Evolutionary conservation across 495 filamentous ascomycete genomes (phyloP), one percentile per base, ranked within the genome.

Genomic region (Trichocladium uniseriatum): DNA sequence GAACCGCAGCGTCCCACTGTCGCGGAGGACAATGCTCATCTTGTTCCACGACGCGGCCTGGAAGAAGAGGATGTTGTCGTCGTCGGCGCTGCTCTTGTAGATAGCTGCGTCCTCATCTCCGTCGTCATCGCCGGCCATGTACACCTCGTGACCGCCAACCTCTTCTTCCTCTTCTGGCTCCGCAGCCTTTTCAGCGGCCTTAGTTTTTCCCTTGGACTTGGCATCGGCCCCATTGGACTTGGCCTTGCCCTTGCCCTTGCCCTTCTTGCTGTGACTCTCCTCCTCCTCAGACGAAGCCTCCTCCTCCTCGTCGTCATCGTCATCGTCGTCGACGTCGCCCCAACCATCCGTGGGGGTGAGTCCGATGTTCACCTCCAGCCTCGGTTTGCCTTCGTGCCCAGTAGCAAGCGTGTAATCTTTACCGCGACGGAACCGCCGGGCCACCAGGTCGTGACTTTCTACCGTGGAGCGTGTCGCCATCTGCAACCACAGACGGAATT

Each of bases 371-470:
- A 95, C 71, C 60, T 98, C 92, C n/a, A 98, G 64, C 24, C 87
- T 81, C 34, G 91, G 79, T 49, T 86, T 80, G 44, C 86, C 82
- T 31, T 86, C 81, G 59, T 91, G 87, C 5, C 80, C 77, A 27
- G 84, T 95, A 15, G 92, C 92, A 24, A 99, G 78, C 1, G 89
- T 91, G 63, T 97, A 99, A 63, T 99, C 92, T 47, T 81, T 67
- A 2, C 92, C 90, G 20, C 80, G 76, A 15, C 94, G 79, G 72
- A 97, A 99, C 13, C 89, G 77, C 14, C 92, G 78, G 1, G 84
- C 86, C 22, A 94, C 63, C 40, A 92, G 55, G 54, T 89, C 78
- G 59, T 79, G 80, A 22, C 73, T 78, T 45, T 80, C 78, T 36
- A 92, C 72, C 2, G 65, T 69, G 42, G 79, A 78, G 18, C 83